Evolutionary conservation across 352 stramenopile genomes (phyloP), one percentile per base, ranked within the genome.

Genomic region (Phytopythium montanum): DNA sequence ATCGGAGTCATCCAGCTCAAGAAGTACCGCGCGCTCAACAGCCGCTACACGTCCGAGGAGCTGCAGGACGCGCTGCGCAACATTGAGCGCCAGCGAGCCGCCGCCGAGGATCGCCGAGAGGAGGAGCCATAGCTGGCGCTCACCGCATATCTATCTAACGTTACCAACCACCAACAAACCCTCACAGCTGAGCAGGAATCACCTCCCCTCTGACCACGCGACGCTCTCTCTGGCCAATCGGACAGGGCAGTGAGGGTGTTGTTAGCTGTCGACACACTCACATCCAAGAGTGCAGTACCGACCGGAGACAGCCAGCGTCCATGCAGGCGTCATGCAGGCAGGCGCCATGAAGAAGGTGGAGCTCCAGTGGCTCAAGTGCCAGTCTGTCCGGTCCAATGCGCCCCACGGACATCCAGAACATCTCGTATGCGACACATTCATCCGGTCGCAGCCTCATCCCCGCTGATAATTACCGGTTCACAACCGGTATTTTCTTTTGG

Each of bases 1-100:
- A 83, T 98, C 51, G 96, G 87, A n/a, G 89, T 98, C 18, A 98
- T 98, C 68, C 87, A 98, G 78, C 76, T 99, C 29, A 98, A 98
- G 65, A 99, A 99, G 68, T 99, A 99, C 70, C 81, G 97, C 54
- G 88, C 93, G 49, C 86, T 99, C 67, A 97, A 98, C 58, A 79
- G 72, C 57, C 75, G 94, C 55, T 99, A 99, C 66, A 94, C 85
- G 31, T 68, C 82, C 12, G 80, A 88, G 56, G 82, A 92, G 59
- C 68, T 92, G 64, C 81, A 77, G 26, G 76, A 89, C 57, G 73
- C 78, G 51, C 62, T 89, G 63, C 74, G 76, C 38, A 72, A 73
- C 29, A 72, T 87, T 44, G 72, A 87, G 62, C 69, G 76, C 21
- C 57, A 70, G 42, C 63, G 57, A n/a, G 58, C 69, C 25, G 18